phyloP scores from a whole-genome alignment of 1,139 yeast genomes.

The Yamadazyma triangularis region DNA sequence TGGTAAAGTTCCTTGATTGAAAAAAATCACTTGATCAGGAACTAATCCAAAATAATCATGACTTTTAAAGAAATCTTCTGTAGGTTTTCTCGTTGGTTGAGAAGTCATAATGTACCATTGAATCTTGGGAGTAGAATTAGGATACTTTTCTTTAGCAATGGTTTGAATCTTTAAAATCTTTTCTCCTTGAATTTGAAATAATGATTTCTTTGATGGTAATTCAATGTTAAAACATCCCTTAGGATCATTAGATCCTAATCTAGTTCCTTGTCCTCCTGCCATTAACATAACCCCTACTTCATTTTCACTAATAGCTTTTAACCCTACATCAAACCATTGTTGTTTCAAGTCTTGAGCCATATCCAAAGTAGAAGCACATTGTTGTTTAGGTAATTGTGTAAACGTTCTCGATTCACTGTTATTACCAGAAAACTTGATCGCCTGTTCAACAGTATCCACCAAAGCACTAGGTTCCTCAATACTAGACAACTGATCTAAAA shows the following conservation, averaged over 20 bases:
- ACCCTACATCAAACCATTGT: slow-evolving; percentile 58
- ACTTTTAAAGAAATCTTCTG: slow-evolving; percentile 65
- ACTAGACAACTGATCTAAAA: slow-evolving; percentile 33
- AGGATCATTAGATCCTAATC: slow-evolving; percentile 85
- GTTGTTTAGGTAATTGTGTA: slow-evolving; percentile 47
- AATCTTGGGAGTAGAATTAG: slow-evolving; percentile 32
- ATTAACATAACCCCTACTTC: slow-evolving; percentile 85
- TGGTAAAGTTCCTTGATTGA: slow-evolving; percentile 94
- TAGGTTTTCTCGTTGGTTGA: slow-evolving; percentile 74
- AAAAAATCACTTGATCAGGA: slow-evolving; percentile 60
- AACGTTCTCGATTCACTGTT: slow-evolving; percentile 31
- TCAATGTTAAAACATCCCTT: slow-evolving; percentile 92
- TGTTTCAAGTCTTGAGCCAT: slow-evolving; percentile 21
- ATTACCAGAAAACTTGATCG: slow-evolving; percentile 38
- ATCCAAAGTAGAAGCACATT: slow-evolving; percentile 49
- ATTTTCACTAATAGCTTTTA: slow-evolving; percentile 61
- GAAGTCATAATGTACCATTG: slow-evolving; percentile 97
- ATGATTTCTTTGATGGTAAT: slow-evolving; percentile 75
- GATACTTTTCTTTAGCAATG: slow-evolving; percentile 40
- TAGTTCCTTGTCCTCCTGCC: slow-evolving; percentile 99
- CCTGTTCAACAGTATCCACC: slow-evolving; percentile 42
- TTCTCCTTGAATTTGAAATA: slow-evolving; percentile 93
- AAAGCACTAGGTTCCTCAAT: slow-evolving; percentile 40
- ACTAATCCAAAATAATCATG: slow-evolving; percentile 69
- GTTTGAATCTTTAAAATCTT: slow-evolving; percentile 62